Conservation (phyloP, 1,139 yeast genomes). For the Hemisphaericaspora lyxosophila region DNA sequence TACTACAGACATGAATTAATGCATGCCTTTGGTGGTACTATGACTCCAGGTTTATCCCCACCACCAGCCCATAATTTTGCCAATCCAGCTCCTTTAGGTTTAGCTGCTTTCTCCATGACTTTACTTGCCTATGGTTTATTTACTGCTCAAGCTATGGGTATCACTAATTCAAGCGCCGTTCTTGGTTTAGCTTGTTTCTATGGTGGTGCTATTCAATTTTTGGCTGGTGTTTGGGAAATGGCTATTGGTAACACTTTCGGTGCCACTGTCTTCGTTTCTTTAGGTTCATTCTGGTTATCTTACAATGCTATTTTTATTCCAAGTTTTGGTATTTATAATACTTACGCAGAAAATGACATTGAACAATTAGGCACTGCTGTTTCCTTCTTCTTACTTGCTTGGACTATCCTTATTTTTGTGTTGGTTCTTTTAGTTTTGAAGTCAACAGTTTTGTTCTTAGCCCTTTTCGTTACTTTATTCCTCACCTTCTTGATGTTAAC, state of each 20-base stretch:
- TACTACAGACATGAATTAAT: constrained; percentile 39
- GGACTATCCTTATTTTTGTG: constrained; percentile 63
- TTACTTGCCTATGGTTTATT: constrained; percentile 48
- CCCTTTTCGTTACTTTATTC: constrained; percentile 53
- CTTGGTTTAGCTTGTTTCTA: constrained; percentile 47
- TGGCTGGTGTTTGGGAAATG: constrained; percentile 68
- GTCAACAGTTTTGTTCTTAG: constrained; percentile 61
- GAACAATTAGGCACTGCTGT: constrained; percentile 50
- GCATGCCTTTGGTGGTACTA: constrained; percentile 38
- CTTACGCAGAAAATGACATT: constrained; percentile 42
- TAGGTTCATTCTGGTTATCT: constrained; percentile 76
- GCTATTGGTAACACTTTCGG: constrained; percentile 66
- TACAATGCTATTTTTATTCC: constrained; percentile 59
- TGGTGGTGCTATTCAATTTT: constrained; percentile 64
- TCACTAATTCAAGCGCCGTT: constrained; percentile 34
- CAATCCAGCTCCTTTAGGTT: constrained; percentile 63
- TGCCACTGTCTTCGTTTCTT: constrained; percentile 62
- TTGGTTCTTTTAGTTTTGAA: constrained; percentile 60
- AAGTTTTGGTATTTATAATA: constrained; percentile 53
- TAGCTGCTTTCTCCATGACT: constrained; percentile 52
- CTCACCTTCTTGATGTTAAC: constrained; percentile 57
- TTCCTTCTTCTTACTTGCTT: constrained; percentile 63
- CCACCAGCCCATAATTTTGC: constrained; percentile 39
- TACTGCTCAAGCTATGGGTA: constrained; percentile 42
- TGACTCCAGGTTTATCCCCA: constrained; percentile 38